A percentile compares a stretch with the other conserved stretches of the same genome.
Evolutionary conservation across 805 yeast genomes (phyloP).

Genomic region (Candida stauntonica): DNA sequence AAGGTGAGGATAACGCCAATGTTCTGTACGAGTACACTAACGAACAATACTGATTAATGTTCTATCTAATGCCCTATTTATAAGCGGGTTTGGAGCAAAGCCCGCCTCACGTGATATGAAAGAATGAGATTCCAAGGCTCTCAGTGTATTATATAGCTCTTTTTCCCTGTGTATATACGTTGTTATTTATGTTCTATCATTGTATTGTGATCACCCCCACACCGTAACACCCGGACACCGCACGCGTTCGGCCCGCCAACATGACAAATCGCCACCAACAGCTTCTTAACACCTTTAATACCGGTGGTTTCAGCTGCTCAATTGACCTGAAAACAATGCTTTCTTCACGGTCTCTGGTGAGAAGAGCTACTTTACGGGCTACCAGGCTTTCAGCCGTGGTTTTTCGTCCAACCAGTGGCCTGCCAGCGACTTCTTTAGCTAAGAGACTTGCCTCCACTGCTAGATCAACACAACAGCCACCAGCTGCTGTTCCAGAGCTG

Average conservation of each 20-base stretch:
- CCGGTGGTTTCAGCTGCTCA: too few relatives aligned
- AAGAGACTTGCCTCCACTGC: constrained; percentile 10
- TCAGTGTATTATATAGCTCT: too few relatives aligned
- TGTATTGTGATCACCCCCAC: too few relatives aligned
- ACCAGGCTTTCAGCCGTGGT: background rate
- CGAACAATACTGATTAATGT: constrained; percentile 9
- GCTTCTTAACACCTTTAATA: background rate
- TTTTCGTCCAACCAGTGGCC: too few relatives aligned
- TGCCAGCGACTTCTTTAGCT: too few relatives aligned
- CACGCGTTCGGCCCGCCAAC: too few relatives aligned
- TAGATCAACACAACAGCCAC: background rate
- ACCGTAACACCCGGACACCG: too few relatives aligned
- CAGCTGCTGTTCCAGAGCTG: background rate
- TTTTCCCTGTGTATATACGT: too few relatives aligned
- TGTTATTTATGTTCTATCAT: too few relatives aligned
- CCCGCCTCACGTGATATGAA: too few relatives aligned
- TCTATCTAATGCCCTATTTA: too few relatives aligned
- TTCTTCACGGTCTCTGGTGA: background rate
- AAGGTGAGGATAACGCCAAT: constrained; percentile 5
- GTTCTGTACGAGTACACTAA: constrained; percentile 16
- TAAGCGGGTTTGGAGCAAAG: background rate
- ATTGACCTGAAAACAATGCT: background rate
- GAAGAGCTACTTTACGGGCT: background rate
- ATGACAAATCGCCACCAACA: background rate
- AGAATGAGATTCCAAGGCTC: too few relatives aligned